Evolutionary conservation across 208 protist genomes (phyloP), one percentile per base, ranked within the genome.

Genomic region (Leishmania martiniquensis): DNA sequence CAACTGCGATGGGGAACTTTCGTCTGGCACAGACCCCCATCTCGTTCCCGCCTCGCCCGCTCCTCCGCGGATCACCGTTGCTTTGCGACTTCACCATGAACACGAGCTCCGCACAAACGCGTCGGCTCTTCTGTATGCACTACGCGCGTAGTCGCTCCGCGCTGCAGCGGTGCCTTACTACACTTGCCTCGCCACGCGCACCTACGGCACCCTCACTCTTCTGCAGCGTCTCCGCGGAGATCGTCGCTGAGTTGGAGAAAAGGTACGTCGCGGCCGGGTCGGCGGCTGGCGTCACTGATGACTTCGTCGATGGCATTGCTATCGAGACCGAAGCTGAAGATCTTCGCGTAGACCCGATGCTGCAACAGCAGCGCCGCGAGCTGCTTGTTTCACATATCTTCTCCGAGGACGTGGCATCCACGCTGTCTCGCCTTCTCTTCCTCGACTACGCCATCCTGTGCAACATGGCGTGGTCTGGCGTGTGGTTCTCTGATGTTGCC

Each of bases 311-410:
- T n/a, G 72, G 20, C 59, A 32, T 20, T n/a, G 32, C 47, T 7
- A 44, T 29, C 29, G 49, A 42, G 51, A 22, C 20, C 59, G 72
- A 55, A 17, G 75, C 72, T 10, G 83, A 86, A 17, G 75, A 39
- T 12, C 84, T 87, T 60, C 76, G 67, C 39, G 83, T 92, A 6
- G 73, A 92, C 49, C 81, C 86, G 25, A 17, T 63, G 6, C 71
- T 84, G 29, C 88, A 92, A 66, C 85, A 90, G 79, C 80, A 91
- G 63, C 91, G 91, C 20, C 83, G 87, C 32, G 82, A 86, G 63
- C 79, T 94, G 15, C 78, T 93, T 55, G 84, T 80, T 22, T 45
- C 82, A 12, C 82, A 89, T 68, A n/a, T 93, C 32, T 89, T 96
- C 60, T 87, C 86, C 44, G 69, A 79, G 7, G 83, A 91, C 25